These are phyloP conservation scores for Colletotrichum tropicicola DNA, from an alignment of 2,329 filamentous ascomycete genomes.

Conservation along the genomic window DNA sequence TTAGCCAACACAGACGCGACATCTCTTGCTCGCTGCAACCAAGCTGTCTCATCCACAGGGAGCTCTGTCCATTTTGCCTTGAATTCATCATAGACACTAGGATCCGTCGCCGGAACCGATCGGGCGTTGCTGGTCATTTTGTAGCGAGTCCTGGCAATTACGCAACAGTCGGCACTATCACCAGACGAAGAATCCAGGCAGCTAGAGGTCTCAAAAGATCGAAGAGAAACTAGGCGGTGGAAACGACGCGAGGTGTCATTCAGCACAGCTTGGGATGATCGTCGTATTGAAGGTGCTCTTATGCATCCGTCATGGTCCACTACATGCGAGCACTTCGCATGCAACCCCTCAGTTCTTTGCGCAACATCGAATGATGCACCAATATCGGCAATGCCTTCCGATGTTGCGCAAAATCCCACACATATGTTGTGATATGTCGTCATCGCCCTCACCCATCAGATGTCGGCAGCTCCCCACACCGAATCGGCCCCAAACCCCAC, in stretches of 20 bases:
- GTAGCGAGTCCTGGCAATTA: neutral
- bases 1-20: constrained; percentile 44
- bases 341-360: neutral
- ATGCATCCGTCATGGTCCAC: neutral
- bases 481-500: neutral
- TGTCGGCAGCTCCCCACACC: neutral
- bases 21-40: constrained; percentile 49
- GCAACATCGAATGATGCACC: no score
- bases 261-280: no score
- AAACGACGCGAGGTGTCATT: neutral
- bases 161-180: neutral
- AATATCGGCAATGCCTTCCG: neutral
- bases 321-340: neutral
- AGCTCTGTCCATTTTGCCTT: constrained; percentile 43
- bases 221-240: no score
- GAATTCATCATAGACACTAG: constrained; percentile 47
- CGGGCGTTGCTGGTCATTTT: constrained; percentile 28
- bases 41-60: constrained; percentile 41
- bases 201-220: no score
- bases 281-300: neutral
- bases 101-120: constrained; percentile 40
- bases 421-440: constrained; percentile 26
- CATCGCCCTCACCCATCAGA: neutral
- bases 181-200: neutral
- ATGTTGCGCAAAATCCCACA: constrained; percentile 8